Percentiles rank a stretch among this genome's conserved stretches.
These are phyloP conservation scores for Salinomyces thailandicus DNA, from an alignment of 2,329 filamentous ascomycete genomes.

Conservation along the genomic window DNA sequence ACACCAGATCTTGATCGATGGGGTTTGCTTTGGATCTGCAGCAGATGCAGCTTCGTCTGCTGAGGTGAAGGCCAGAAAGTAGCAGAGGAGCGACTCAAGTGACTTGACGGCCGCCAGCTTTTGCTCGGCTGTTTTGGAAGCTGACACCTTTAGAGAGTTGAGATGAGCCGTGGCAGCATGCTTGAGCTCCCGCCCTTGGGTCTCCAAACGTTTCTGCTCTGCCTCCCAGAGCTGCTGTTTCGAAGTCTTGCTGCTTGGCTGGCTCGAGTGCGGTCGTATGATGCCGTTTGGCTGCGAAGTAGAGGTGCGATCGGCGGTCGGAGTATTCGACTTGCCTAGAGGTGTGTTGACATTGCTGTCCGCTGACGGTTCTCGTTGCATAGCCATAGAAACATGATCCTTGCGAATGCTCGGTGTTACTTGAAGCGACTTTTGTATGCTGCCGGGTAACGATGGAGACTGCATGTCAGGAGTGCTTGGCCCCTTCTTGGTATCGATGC, in stretches of 20 bases:
- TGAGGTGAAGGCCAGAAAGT: constrained; percentile 25
- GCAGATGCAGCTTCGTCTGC: constrained; percentile 17
- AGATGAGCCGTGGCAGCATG: constrained; percentile 33
- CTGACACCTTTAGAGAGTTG: constrained; percentile 9
- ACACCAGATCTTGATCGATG: constrained; percentile 16
- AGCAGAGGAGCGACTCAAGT: constrained; percentile 37
- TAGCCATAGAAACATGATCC: constrained; percentile 17
- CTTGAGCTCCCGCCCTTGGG: constrained; percentile 36
- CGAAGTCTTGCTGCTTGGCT: constrained; percentile 16
- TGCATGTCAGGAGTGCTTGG: constrained; percentile 16
- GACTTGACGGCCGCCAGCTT: constrained; percentile 29
- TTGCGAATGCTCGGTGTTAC: constrained; percentile 19
- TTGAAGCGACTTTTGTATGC: constrained; percentile 15
- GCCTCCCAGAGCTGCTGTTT: constrained; percentile 29
- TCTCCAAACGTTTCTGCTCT: constrained; percentile 31
- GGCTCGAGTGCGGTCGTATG: constrained; percentile 13
- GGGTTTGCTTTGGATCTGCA: constrained; percentile 17
- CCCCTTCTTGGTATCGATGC: constrained; percentile 8
- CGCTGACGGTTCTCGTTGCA: constrained; percentile 16
- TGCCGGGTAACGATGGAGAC: constrained; percentile 11
- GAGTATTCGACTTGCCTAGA: constrained; percentile 15
- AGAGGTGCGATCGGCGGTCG: constrained; percentile 7
- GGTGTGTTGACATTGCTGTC: constrained; percentile 19
- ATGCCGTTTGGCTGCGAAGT: constrained; percentile 7
- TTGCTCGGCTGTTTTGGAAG: constrained; percentile 5